Evolutionary conservation across 306 rosid genomes (phyloP), one percentile per base, ranked within the genome.

Genomic region (Ziziphus jujuba): DNA sequence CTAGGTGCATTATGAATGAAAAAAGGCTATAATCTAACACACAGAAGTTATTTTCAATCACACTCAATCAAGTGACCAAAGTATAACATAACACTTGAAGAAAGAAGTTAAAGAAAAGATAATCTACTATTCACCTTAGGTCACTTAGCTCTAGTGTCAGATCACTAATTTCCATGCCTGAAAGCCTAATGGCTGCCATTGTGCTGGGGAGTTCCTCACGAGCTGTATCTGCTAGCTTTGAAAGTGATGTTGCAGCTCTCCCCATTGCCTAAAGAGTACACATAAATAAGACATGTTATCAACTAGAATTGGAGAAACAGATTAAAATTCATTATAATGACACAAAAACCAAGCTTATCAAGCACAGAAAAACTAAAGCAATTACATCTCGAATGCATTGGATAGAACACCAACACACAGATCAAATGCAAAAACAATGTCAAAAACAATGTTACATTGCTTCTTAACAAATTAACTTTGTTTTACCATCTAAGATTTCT

Each of bases 121-220:
- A 69, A 55, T 67, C 28, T 66, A 49, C 19, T 54, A 12, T 69
- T 77, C 69, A 90, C 98, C 98, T 93, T 70, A 93, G 82, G 67
- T 90, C 98, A 59, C 85, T 93, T 72, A 77, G 70, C 65, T 77
- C 81, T 51, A 77, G 68, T 0, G 96, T 90, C 40, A 93, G 92
- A 84, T 90, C 97, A 47, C 97, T 90, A 63, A 93, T 90, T 76
- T 93, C 99, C 99, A 93, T 93, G 84, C 96, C 96, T 0, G 97
- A 90, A 65, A 93, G 96, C 87, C 97, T 86, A 48, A 90, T 67
- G 62, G 99, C 97, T 72, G 99, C 90, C 99, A 93, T 93, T 50
- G 97, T 93, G 75, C 97, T 84, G 1, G 99, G 99, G 52, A 93
- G 96, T 74, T 93, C 99, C 80, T 93, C 90, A 14, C 91, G 82